These are phyloP conservation scores for Dacryopinax spathularia DNA, from an alignment of 768 basidiomycete genomes.

Conservation along the genomic window DNA sequence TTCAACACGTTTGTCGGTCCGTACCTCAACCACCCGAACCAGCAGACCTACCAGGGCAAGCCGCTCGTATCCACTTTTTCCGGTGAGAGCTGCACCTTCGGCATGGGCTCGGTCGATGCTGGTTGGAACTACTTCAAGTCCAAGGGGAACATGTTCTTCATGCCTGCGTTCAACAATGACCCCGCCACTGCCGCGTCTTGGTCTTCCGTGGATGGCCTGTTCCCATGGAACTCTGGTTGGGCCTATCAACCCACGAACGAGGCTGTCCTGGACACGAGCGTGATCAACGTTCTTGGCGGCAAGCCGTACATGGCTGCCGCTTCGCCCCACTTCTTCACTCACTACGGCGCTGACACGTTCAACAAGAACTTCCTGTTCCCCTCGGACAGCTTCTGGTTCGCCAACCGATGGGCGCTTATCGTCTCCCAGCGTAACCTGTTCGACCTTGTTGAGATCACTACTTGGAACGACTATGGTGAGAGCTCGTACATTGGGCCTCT, in stretches of 20 bases:
- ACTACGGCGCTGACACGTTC: constrained; percentile 50
- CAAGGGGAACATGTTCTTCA: constrained; percentile 34
- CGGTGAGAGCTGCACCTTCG: constrained; percentile 56
- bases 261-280: constrained; percentile 15
- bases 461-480: constrained; percentile 67
- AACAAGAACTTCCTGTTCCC: constrained; percentile 65
- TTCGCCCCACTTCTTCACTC: constrained; percentile 69
- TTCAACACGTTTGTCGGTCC: constrained; percentile 30
- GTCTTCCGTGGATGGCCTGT: constrained; percentile 6
- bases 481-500: constrained; percentile 18
- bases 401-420: constrained; percentile 53
- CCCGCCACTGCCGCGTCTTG: constrained; percentile 21
- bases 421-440: constrained; percentile 41
- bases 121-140: constrained; percentile 37
- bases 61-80: constrained; percentile 58
- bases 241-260: constrained; percentile 7
- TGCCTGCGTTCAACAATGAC: constrained; percentile 56
- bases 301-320: constrained; percentile 38
- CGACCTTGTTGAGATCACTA: constrained; percentile 45
- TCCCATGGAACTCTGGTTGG: constrained; percentile 17
- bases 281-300: constrained; percentile 13
- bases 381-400: constrained; percentile 52
- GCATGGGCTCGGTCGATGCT: constrained; percentile 33
- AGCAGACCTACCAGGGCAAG: constrained; percentile 38
- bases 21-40: constrained; percentile 47